These are phyloP conservation scores for Torulaspora indica DNA, from an alignment of 805 yeast species.

Conservation along the genomic window DNA sequence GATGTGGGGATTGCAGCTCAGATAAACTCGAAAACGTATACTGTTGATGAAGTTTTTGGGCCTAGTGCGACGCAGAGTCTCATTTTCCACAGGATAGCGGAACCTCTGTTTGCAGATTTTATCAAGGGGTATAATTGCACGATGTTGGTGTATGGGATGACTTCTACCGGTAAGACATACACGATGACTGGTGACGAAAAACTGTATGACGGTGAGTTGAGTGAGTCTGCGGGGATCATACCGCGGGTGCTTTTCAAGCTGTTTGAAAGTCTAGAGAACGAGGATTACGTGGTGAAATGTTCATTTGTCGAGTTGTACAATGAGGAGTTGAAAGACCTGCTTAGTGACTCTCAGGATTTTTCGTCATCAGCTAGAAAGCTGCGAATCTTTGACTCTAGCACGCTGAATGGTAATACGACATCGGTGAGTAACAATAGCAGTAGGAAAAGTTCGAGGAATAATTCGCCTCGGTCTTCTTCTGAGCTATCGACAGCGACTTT, in stretches of 20 bases:
- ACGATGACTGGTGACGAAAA: slow-evolving; percentile 68
- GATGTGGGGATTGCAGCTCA: slow-evolving; percentile 41
- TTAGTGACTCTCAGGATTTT: slow-evolving; percentile 34
- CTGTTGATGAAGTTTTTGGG: slow-evolving; percentile 78
- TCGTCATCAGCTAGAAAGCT: slow-evolving; percentile 41
- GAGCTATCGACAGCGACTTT: slow-evolving; percentile 13
- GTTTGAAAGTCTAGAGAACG: slow-evolving; percentile 46
- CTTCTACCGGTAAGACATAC: slow-evolving; percentile 85
- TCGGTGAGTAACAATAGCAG: slow-evolving; percentile 12
- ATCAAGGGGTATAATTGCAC: slow-evolving; percentile 76
- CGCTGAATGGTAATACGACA: neutral
- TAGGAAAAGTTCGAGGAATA: slow-evolving; percentile 22
- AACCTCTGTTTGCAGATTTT: slow-evolving; percentile 60
- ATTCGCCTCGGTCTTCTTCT: slow-evolving; percentile 23
- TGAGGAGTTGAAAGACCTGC: slow-evolving; percentile 74
- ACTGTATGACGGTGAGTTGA: slow-evolving; percentile 33
- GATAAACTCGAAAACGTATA: slow-evolving; percentile 51
- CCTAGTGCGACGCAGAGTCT: slow-evolving; percentile 69
- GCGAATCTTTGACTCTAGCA: slow-evolving; percentile 46
- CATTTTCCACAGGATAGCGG: slow-evolving; percentile 63
- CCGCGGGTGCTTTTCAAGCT: slow-evolving; percentile 56
- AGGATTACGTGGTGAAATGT: slow-evolving; percentile 64
- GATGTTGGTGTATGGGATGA: slow-evolving; percentile 84
- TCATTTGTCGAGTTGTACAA: slow-evolving; percentile 84
- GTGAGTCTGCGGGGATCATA: slow-evolving; percentile 57